Evolutionary conservation across 306 rosid genomes (phyloP), one percentile per base, ranked within the genome.

Genomic region (Fragaria iinumae): DNA sequence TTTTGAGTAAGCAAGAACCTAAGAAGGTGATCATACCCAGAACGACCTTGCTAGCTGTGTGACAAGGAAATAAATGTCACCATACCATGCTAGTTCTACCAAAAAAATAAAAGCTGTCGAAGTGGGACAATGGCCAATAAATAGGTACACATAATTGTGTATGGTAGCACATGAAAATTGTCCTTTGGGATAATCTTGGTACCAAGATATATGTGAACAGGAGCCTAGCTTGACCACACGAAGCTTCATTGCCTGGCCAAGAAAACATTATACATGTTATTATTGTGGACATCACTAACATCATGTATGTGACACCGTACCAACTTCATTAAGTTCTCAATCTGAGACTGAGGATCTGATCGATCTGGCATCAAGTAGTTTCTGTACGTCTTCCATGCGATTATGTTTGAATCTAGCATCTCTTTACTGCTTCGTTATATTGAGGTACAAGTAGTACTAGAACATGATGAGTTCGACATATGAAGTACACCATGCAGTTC

Each of bases 141-240:
- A 57, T 73, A 17, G 47, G 56, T 13, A 38, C 32, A 29, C 34
- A 52, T 72, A 73, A 55, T 38, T 55, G 66, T 52, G 36, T 5
- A 11, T 55, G 27, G 49, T 55, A 23, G 52, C 77, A 73, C 77
- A 73, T 73, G 77, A 41, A 65, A 17, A 17, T 65, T 65, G 70
- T 65, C 70, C 70, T 3, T 20, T 32, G 36, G 48, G 48, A 41
- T 29, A 16, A 32, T 21, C 11, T 56, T n/a, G 53, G 21, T n/a
- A 56, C 70, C 70, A 20, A 10, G 20, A 38, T 36, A 3, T 36
- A 17, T 36, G 14, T 34, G 12, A 18, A 36, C 27, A 18, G 48
- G 17, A 38, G 48, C 48, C 70, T 66, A n/a, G 14, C 69, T 16
- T 65, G 69, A 20, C 70, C 47, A 36, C 4, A 66, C 25, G 23